Conservation (phyloP, 345 rosid species). For the Psidium friedrichsthalianum region DNA sequence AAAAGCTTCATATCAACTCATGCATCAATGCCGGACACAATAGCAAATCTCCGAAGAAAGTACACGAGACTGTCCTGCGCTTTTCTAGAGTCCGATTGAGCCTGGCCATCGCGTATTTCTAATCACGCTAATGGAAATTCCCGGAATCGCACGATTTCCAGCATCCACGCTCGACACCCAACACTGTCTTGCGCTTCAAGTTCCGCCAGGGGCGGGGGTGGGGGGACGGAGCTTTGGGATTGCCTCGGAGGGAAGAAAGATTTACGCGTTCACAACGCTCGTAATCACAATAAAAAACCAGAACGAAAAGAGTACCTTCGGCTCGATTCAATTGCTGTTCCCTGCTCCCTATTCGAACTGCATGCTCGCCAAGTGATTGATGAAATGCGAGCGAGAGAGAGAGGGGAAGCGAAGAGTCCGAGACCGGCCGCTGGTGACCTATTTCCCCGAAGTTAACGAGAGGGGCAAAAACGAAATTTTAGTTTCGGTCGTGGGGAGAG, state of each 20-base stretch:
- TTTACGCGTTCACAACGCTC: background rate
- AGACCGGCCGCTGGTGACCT: too few species aligned
- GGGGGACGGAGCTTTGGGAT: too few species aligned
- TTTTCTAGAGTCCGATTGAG: background rate
- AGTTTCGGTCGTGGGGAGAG: background rate
- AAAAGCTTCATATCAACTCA: background rate
- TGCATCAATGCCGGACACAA: background rate
- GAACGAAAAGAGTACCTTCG: background rate
- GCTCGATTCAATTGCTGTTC: too few species aligned
- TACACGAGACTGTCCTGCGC: background rate
- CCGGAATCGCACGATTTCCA: background rate
- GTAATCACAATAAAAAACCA: background rate
- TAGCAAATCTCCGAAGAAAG: background rate
- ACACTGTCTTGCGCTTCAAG: background rate
- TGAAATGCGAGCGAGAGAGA: background rate
- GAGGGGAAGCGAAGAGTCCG: background rate
- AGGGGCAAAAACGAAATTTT: too few species aligned
- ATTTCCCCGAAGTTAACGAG: too few species aligned
- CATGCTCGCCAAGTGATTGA: background rate
- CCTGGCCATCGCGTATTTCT: background rate
- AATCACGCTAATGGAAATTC: background rate
- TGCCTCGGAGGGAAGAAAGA: background rate
- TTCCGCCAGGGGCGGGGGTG: too few species aligned
- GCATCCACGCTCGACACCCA: background rate
- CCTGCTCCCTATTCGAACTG: background rate